Evolutionary conservation across 2,329 filamentous ascomycete genomes (phyloP).

Genomic region (Emericellopsis cladophorae): DNA sequence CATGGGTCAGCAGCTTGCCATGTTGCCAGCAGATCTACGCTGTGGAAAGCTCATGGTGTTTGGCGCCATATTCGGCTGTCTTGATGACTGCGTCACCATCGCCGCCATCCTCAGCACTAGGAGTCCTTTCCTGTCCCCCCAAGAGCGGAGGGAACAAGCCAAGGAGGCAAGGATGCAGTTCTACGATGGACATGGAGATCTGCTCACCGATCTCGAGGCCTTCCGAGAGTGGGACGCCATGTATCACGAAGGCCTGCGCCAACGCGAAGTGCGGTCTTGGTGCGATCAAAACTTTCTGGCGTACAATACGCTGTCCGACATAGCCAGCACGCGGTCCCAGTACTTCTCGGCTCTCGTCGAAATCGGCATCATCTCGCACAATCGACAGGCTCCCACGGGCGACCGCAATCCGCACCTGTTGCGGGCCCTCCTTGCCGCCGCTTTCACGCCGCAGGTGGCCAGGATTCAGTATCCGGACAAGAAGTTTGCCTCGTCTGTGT

Average conservation of each 20-base stretch:
- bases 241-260: slow-evolving; percentile 41
- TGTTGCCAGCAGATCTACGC: slow-evolving; percentile 86
- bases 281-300: slow-evolving; percentile 81
- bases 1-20: slow-evolving; percentile 81
- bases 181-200: slow-evolving; percentile 66
- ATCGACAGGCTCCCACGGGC: slow-evolving; percentile 5
- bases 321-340: slow-evolving; percentile 73
- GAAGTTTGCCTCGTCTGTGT: slow-evolving; percentile 80
- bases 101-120: slow-evolving; percentile 84
- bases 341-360: slow-evolving; percentile 79
- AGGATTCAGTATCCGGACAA: slow-evolving; percentile 91
- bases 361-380: slow-evolving; percentile 24
- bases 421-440: not conserved
- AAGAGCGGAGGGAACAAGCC: slow-evolving; percentile 71
- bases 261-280: slow-evolving; percentile 57
- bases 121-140: slow-evolving; percentile 76
- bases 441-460: slow-evolving; percentile 72
- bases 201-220: slow-evolving; percentile 75
- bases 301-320: slow-evolving; percentile 73
- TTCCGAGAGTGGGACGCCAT: slow-evolving; percentile 73
- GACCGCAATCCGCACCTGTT: slow-evolving; percentile 4
- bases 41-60: slow-evolving; percentile 94
- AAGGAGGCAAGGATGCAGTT: slow-evolving; percentile 67
- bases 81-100: slow-evolving; percentile 79
- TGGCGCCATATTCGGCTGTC: slow-evolving; percentile 82